A percentile compares a stretch with the other conserved stretches of the same genome.
These are phyloP conservation scores for Tetrapisispora iriomotensis DNA, from an alignment of 805 yeast species.

Conservation along the genomic window DNA sequence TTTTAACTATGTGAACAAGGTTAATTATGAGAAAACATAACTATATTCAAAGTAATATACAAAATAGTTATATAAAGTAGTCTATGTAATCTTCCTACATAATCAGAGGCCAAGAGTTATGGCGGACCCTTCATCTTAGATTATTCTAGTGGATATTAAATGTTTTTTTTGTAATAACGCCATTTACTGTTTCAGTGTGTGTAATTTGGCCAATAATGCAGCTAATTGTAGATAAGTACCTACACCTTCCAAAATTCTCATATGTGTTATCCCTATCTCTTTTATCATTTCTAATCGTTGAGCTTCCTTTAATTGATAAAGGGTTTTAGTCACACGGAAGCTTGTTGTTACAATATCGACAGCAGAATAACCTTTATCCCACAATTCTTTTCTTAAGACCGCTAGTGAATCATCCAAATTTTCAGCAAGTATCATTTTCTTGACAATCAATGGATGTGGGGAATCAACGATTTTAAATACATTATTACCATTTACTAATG, in stretches of 20 bases:
- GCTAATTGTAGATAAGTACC: slow-evolving; percentile 77
- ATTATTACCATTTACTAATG: slow-evolving; percentile 79
- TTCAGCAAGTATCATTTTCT: slow-evolving; percentile 50
- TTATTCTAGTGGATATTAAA: neutral
- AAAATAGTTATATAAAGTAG: too few species aligned
- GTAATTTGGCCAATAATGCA: slow-evolving; percentile 61
- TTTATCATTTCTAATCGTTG: slow-evolving; percentile 66
- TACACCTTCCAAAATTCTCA: slow-evolving; percentile 91
- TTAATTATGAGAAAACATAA: too few species aligned
- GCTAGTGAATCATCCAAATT: slow-evolving; percentile 58
- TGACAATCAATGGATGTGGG: slow-evolving; percentile 85
- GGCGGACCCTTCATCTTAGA: too few species aligned
- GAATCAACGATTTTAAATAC: slow-evolving; percentile 93
- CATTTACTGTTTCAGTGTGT: slow-evolving; percentile 11
- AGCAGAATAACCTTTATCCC: slow-evolving; percentile 89
- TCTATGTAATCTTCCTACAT: too few species aligned
- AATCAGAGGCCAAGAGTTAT: too few species aligned
- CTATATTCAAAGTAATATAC: too few species aligned
- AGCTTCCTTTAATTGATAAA: slow-evolving; percentile 59
- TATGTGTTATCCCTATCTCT: slow-evolving; percentile 83
- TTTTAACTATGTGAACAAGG: too few species aligned
- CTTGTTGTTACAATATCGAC: slow-evolving; percentile 87
- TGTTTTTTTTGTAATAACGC: too few species aligned
- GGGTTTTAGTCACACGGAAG: slow-evolving; percentile 74
- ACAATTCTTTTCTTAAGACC: slow-evolving; percentile 50